Evolutionary conservation across 177 flowering plant species (phyloP), one percentile per base, ranked within the genome.

Genomic region (Vitis hybrid): DNA sequence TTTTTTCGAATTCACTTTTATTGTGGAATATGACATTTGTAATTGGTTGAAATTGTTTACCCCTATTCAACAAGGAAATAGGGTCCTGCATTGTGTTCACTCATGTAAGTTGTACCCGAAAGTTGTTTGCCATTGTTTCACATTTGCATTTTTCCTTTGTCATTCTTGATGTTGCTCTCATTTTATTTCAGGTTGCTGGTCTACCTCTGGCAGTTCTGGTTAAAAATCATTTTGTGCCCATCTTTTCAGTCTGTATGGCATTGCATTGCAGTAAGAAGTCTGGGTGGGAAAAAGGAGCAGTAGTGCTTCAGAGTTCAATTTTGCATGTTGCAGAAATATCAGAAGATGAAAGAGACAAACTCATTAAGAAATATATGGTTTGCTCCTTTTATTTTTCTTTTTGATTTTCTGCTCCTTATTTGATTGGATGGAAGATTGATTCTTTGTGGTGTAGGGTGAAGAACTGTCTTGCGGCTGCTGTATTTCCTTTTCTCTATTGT

Each of bases 221-320:
- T 14, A 88, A 75, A 75, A 69, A 73, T 51, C 88, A 96, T 66
- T 96, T 96, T 87, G 97, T 90, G 72, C 87, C 89, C 56, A 83
- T 93, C 57, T 93, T 93, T 86, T 84, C 97, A 7, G 70, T 89
- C 48, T 90, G 93, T 75, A 89, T 96, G 88, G 90, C 87, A 21
- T 75, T 90, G 75, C 91, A 92, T 72, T 22, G 26, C 26, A 22
- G 26, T 22, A 22, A 22, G 26, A 22, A 22, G 26, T 22, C 26
- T 22, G 26, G 26, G 26, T 22, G 26, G 26, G 26, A 22, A 2
- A 22, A 22, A 22, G 26, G 26, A 22, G 26, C 26, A 22, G 26
- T 22, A 22, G 26, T 22, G 26, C 26, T 22, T 22, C 26, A 22
- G 26, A 22, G 26, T 22, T 22, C 26, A 22, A 22, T 22, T 22